Percentiles rank a stretch among this genome's conserved stretches.
Conservation (phyloP, 2,329 filamentous ascomycete species). For the Teratosphaeria destructans region DNA sequence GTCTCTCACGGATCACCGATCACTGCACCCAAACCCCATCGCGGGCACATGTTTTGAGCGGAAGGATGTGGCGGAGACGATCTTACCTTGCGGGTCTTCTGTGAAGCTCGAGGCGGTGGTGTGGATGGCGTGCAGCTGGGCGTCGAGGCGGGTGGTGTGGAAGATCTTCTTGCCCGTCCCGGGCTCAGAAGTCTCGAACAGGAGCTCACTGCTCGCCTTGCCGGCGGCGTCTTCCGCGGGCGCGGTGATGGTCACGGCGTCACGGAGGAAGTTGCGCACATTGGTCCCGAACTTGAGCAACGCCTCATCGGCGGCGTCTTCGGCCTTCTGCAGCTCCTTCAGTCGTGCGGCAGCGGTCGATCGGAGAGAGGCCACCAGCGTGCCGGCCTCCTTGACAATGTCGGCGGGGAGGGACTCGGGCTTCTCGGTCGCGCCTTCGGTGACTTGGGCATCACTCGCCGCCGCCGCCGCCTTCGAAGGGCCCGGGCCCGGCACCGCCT, state of each 20-base stretch:
- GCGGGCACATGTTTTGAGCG: background rate
- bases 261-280: conserved; percentile 76
- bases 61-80: background rate
- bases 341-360: conserved; percentile 42
- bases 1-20: background rate
- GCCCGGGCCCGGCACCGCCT: conserved; percentile 12
- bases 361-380: conserved; percentile 62
- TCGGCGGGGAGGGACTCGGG: conserved; percentile 39
- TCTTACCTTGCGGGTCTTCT: conserved; percentile 56
- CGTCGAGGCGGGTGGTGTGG: conserved; percentile 87
- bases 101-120: conserved; percentile 71
- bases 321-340: conserved; percentile 80
- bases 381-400: conserved; percentile 46
- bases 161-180: conserved; percentile 81
- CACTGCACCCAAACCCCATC: background rate
- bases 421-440: conserved; percentile 13
- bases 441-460: background rate
- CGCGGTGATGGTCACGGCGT: conserved; percentile 80
- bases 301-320: conserved; percentile 93
- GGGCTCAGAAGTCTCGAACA: conserved; percentile 91
- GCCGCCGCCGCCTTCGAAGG: background rate
- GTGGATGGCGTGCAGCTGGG: conserved; percentile 91
- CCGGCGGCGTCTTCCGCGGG: conserved; percentile 42
- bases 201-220: conserved; percentile 45
- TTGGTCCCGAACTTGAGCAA: conserved; percentile 84